Evolutionary conservation across 345 rosid species (phyloP).

Genomic region (Clarkia xantiana): DNA sequence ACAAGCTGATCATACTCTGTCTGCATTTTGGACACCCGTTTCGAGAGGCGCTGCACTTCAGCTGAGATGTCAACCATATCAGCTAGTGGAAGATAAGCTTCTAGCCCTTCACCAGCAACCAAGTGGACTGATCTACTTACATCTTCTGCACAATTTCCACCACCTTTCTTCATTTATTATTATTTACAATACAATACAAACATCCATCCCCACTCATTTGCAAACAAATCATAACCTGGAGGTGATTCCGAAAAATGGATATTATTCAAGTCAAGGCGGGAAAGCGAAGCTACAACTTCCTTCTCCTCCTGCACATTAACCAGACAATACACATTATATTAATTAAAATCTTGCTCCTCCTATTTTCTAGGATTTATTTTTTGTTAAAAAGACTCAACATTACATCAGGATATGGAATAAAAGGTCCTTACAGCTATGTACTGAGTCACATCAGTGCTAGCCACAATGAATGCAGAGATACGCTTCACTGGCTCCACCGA

Average conservation of each 20-base stretch:
- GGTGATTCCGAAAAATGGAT: slow-evolving; percentile 51
- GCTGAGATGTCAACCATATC: slow-evolving; percentile 87
- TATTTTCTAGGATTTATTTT: no score
- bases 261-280: slow-evolving; percentile 59
- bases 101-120: slow-evolving; percentile 93
- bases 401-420: neutral
- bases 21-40: slow-evolving; percentile 83
- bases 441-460: slow-evolving; percentile 60
- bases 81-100: slow-evolving; percentile 89
- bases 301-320: slow-evolving; percentile 65
- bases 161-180: no score
- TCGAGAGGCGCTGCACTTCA: slow-evolving; percentile 80
- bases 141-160: slow-evolving; percentile 62
- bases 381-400: neutral
- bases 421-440: slow-evolving; percentile 60
- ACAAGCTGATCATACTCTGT: slow-evolving; percentile 59
- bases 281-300: slow-evolving; percentile 73
- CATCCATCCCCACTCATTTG: no score
- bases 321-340: no score
- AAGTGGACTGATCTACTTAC: slow-evolving; percentile 74
- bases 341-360: no score
- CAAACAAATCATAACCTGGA: slow-evolving; percentile 36
- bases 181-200: no score
- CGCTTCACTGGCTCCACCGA: slow-evolving; percentile 91
- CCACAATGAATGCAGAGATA: slow-evolving; percentile 87